phyloP scores from a whole-genome alignment of 805 yeast genomes.

The Metschnikowia reukaufii region DNA sequence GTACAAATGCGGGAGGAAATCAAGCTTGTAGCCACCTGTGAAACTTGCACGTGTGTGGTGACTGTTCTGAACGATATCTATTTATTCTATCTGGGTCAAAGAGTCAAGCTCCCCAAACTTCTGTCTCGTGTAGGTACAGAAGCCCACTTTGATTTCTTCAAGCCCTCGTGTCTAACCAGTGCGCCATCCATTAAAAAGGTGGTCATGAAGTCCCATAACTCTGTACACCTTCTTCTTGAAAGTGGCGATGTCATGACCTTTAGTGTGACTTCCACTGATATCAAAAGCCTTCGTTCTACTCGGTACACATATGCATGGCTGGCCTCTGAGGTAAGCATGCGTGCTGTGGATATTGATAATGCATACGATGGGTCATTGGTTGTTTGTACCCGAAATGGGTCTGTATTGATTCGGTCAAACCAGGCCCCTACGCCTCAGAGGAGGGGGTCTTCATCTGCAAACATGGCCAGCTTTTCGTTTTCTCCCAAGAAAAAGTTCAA shows the following conservation, averaged over 20 bases:
- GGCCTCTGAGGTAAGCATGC: slow-evolving; percentile 56
- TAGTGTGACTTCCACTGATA: slow-evolving; percentile 22
- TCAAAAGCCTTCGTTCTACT: slow-evolving; percentile 36
- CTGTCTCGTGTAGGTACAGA: slow-evolving; percentile 37
- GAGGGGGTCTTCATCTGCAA: slow-evolving; percentile 29
- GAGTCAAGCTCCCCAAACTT: slow-evolving; percentile 47
- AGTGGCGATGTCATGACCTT: slow-evolving; percentile 59
- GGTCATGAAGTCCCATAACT: slow-evolving; percentile 38
- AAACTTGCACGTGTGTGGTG: slow-evolving; percentile 66
- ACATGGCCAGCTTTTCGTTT: slow-evolving; percentile 26
- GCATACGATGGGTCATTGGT: slow-evolving; percentile 68
- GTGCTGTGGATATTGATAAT: slow-evolving; percentile 66
- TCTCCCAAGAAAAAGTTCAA: slow-evolving; percentile 47
- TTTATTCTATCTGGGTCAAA: slow-evolving; percentile 57
- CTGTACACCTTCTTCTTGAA: slow-evolving; percentile 51
- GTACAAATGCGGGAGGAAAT: slow-evolving; percentile 50
- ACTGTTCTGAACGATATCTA: slow-evolving; percentile 60
- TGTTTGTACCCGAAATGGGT: slow-evolving; percentile 67
- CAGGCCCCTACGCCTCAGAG: slow-evolving; percentile 21
- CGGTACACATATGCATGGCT: slow-evolving; percentile 59
- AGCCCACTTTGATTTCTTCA: slow-evolving; percentile 52
- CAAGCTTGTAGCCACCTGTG: slow-evolving; percentile 60
- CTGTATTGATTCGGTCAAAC: slow-evolving; percentile 49
- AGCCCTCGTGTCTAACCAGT: slow-evolving; percentile 50
- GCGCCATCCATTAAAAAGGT: slow-evolving; percentile 36